A percentile compares a stretch with the other conserved stretches of the same genome.
Conservation (phyloP, 2,329 filamentous ascomycete genomes). For the Xylaria polymorpha region DNA sequence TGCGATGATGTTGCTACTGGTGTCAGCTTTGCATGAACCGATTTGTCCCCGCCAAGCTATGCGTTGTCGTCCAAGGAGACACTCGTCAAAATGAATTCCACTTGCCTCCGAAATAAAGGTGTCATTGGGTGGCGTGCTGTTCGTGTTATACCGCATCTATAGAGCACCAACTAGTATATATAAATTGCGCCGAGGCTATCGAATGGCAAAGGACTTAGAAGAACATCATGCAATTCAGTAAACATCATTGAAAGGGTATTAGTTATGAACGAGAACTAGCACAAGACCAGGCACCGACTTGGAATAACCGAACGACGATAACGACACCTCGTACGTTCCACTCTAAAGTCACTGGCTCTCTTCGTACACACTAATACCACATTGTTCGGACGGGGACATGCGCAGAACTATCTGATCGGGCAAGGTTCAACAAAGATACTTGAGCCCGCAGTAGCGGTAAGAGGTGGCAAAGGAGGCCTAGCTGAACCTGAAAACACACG, state of each 20-base stretch:
- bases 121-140: too few relatives aligned
- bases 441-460: neutral
- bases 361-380: neutral
- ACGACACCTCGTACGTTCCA: neutral
- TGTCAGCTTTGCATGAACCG: neutral
- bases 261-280: neutral
- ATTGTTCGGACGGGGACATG: too few relatives aligned
- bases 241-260: neutral
- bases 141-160: neutral
- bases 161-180: neutral
- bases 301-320: neutral
- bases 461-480: neutral
- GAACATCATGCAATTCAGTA: neutral
- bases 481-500: neutral
- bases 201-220: neutral
- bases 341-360: neutral
- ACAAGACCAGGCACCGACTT: neutral
- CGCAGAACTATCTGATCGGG: neutral
- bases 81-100: neutral
- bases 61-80: neutral
- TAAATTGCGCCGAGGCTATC: too few relatives aligned
- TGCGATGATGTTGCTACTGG: neutral
- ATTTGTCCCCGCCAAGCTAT: neutral
- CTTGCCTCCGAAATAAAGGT: too few relatives aligned
- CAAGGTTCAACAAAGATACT: neutral